Conservation (phyloP, 106 monocot genomes). For the Dioscorea dumetorum region DNA sequence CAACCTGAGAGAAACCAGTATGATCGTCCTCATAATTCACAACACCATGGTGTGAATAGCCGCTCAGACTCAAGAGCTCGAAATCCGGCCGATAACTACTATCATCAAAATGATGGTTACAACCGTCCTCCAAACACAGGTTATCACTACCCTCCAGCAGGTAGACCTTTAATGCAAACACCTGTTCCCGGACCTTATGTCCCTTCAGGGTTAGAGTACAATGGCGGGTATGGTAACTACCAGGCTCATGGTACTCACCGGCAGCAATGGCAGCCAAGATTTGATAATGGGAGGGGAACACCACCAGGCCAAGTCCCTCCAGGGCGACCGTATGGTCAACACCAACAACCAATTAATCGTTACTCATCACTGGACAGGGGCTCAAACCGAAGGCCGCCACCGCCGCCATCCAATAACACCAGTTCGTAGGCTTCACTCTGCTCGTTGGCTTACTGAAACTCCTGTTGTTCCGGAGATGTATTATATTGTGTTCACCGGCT, state of each 20-base stretch:
- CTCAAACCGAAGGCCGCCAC: conserved; percentile 21
- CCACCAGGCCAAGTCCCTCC: neutral
- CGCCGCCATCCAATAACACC: neutral
- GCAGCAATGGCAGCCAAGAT: conserved; percentile 21
- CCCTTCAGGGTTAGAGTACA: conserved; percentile 2
- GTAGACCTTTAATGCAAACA: conserved; percentile 6
- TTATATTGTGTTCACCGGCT: too few relatives aligned
- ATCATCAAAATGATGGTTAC: conserved; percentile 13
- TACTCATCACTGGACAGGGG: conserved; percentile 36
- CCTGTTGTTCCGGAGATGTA: too few relatives aligned
- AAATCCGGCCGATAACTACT: conserved; percentile 5
- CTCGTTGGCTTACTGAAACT: too few relatives aligned
- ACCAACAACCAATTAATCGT: conserved; percentile 27
- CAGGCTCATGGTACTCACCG: conserved; percentile 15
- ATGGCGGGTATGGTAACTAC: conserved; percentile 16
- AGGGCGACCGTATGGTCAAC: conserved; percentile 10
- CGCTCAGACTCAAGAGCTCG: conserved; percentile 21
- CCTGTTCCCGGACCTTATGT: conserved; percentile 11
- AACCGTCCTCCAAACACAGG: neutral
- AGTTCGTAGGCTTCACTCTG: too few relatives aligned
- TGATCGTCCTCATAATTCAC: conserved; percentile 8
- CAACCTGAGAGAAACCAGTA: conserved; percentile 19
- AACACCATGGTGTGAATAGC: conserved; percentile 10
- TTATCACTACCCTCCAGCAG: neutral
- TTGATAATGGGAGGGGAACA: conserved; percentile 16